Evolutionary conservation across 1,284 basidiomycete species (phyloP).

Genomic region (Amylostereum chailletii): DNA sequence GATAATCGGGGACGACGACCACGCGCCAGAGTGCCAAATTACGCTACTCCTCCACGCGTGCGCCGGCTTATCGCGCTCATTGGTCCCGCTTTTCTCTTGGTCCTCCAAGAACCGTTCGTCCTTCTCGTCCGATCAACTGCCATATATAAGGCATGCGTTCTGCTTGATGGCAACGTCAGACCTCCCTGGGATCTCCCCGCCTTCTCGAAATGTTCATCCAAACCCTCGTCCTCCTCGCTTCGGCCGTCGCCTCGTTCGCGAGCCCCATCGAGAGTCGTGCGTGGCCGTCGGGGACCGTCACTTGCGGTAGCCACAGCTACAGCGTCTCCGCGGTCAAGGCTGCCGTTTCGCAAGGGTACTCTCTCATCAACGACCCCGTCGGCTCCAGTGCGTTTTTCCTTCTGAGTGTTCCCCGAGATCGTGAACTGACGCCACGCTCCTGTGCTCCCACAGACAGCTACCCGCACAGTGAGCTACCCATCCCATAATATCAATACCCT

Average conservation of each 20-base stretch:
- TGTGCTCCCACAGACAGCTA: slow-evolving; percentile 9
- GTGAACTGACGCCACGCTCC: not conserved
- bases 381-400: slow-evolving; percentile 11
- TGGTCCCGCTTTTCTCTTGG: too few species aligned
- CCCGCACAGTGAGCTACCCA: slow-evolving; percentile 12
- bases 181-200: too few species aligned
- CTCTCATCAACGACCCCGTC: slow-evolving; percentile 13
- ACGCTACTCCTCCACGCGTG: too few species aligned
- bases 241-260: slow-evolving; percentile 7
- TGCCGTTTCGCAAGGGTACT: slow-evolving; percentile 18
- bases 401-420: not conserved
- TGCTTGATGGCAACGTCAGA: too few species aligned
- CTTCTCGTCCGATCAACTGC: too few species aligned
- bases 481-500: not conserved
- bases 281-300: slow-evolving; percentile 19
- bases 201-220: slow-evolving; percentile 8
- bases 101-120: too few species aligned
- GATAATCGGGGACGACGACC: too few species aligned
- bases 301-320: slow-evolving; percentile 19
- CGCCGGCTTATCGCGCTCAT: too few species aligned
- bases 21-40: too few species aligned
- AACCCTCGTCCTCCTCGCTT: slow-evolving; percentile 5
- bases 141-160: too few species aligned
- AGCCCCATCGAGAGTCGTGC: slow-evolving; percentile 6
- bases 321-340: slow-evolving; percentile 14